phyloP scores from a whole-genome alignment of 768 basidiomycete genomes.

The Cystobasidium tubakii region DNA sequence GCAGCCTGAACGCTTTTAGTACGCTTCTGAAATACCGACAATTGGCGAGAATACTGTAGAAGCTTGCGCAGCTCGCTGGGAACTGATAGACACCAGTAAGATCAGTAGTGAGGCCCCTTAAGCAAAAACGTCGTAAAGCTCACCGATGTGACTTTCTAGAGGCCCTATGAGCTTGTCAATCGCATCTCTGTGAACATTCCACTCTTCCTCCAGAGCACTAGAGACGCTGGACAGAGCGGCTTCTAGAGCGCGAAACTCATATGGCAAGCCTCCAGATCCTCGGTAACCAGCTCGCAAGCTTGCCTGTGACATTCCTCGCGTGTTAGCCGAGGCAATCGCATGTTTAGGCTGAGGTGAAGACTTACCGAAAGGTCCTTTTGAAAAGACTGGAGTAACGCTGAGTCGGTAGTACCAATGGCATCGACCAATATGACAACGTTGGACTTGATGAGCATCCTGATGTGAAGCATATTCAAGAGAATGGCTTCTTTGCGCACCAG shows the following conservation, averaged over 20 bases:
- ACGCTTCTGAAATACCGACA: slow-evolving; percentile 83
- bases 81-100: slow-evolving; percentile 57
- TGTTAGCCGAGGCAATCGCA: neutral
- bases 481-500: slow-evolving; percentile 80
- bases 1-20: slow-evolving; percentile 81
- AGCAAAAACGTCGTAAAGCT: neutral
- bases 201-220: slow-evolving; percentile 88
- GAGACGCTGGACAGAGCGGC: slow-evolving; percentile 85
- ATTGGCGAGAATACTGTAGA: slow-evolving; percentile 81
- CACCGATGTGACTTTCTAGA: slow-evolving; percentile 81
- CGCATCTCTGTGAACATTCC: slow-evolving; percentile 85
- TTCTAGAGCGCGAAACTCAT: slow-evolving; percentile 91
- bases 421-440: slow-evolving; percentile 88
- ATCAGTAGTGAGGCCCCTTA: slow-evolving; percentile 47
- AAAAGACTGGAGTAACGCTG: slow-evolving; percentile 76
- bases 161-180: slow-evolving; percentile 85
- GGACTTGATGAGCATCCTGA: slow-evolving; percentile 88
- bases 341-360: neutral
- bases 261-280: slow-evolving; percentile 58
- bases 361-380: slow-evolving; percentile 61
- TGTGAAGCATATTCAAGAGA: slow-evolving; percentile 86
- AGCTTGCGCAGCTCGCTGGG: slow-evolving; percentile 66
- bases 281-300: slow-evolving; percentile 14
- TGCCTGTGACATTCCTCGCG: neutral
- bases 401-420: slow-evolving; percentile 79